Evolutionary conservation across 163 green algal species (phyloP), one percentile per base, ranked within the genome.

Genomic region (Coccomyxa subellipsoidea): DNA sequence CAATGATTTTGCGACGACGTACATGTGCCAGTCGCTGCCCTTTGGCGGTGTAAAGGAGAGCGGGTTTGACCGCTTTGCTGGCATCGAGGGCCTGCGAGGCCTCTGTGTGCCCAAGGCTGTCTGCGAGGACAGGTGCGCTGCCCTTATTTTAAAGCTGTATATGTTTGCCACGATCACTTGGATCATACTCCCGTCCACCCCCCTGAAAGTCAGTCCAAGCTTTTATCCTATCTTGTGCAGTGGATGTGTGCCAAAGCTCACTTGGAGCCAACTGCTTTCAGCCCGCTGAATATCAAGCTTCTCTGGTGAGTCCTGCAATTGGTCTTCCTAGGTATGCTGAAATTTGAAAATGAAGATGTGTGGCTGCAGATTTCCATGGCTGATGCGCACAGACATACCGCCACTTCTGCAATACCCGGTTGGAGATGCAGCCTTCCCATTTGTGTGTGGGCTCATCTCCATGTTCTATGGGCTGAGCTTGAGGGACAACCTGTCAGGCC

Each of bases 1-100:
- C 86, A 99, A 99, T 84, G 96, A 99, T 87, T 99, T 99, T 86
- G 92, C 89, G 54, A 93, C 92, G n/a, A 99, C 96, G 54, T 99
- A 99, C 90, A 98, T 99, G 96, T 96, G 92, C 89, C 96, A 99
- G 90, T 96, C 90, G 5, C 92, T 99, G 87, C 96, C 96, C 3
- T 99, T 99, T 92, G 96, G 96, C 38, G 96, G 96, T 32, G 95
- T 99, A 35, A 98, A 98, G 89, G 88, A 97, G 54, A 95, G 87
- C 59, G 96, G 96, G 76, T 99, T 99, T 88, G 96, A 96, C 83
- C 90, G 95, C 69, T 99, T 98, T 89, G 93, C 85, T 7, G 95
- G 96, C 38, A 86, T 99, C 9, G 96, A 99, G 84, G 96, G 96
- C 27, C 89, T 99, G 77, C 91, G 96, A 32, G 95, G 92, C 23